phyloP scores from a whole-genome alignment of 345 rosid genomes.

The Acer saccharum region DNA sequence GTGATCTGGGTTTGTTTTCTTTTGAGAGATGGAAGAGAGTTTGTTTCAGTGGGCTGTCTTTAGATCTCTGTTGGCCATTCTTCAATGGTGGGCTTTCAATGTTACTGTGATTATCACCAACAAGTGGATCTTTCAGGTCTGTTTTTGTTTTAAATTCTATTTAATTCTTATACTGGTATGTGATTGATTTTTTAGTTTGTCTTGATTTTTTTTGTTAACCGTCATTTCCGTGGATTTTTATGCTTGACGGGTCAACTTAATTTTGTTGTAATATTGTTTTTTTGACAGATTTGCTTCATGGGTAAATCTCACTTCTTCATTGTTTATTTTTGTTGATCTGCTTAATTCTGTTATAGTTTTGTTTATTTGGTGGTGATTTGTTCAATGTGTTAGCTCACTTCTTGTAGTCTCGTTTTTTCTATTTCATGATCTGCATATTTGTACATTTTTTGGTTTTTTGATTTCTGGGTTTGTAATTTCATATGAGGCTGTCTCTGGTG shows the following conservation, averaged over 20 bases:
- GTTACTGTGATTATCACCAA: constrained; percentile 96
- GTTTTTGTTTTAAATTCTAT: not conserved
- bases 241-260: too few relatives aligned
- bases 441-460: too few relatives aligned
- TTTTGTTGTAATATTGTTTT: too few relatives aligned
- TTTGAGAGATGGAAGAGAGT: constrained; percentile 67
- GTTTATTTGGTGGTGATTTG: not conserved
- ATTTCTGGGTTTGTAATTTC: not conserved
- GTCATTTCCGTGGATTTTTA: too few relatives aligned
- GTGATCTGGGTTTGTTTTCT: constrained; percentile 20
- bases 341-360: not conserved
- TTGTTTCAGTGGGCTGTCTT: constrained; percentile 62
- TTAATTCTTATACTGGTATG: not conserved
- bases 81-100: constrained; percentile 98
- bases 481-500: constrained; percentile 1
- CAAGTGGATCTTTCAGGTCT: constrained; percentile 99
- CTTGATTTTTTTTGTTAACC: constrained; percentile 7
- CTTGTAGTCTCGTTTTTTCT: too few relatives aligned
- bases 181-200: not conserved
- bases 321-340: not conserved
- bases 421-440: too few relatives aligned
- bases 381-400: not conserved
- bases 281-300: too few relatives aligned
- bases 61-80: constrained; percentile 93
- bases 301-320: too few relatives aligned